Evolutionary conservation across 2,329 filamentous ascomycete species (phyloP).

Genomic region (Acrodontium crateriforme): DNA sequence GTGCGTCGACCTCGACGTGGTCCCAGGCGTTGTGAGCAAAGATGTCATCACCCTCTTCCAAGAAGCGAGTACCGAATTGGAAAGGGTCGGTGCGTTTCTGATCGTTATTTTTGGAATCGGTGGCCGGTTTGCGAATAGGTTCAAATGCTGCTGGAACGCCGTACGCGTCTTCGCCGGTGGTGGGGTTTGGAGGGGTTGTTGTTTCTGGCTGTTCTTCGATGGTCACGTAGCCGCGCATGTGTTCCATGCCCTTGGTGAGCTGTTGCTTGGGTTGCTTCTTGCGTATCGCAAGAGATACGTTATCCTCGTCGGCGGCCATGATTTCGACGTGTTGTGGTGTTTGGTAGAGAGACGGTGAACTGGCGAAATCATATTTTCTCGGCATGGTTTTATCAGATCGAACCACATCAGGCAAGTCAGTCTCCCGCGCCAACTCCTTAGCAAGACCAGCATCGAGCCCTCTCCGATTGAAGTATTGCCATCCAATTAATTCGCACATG

Average conservation of each 20-base stretch:
- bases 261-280: conserved; percentile 26
- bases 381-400: no score
- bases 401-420: no score
- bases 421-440: no score
- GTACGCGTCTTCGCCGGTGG: conserved; percentile 30
- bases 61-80: conserved; percentile 80
- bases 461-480: no score
- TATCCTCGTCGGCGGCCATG: conserved; percentile 8
- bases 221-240: conserved; percentile 37
- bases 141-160: conserved; percentile 35
- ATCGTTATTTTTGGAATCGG: conserved; percentile 57
- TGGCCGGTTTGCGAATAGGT: conserved; percentile 30
- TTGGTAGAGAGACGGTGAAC: no score
- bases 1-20: conserved; percentile 83
- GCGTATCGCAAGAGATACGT: conserved; percentile 7
- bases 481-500: no score
- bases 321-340: no score
- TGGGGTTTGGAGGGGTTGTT: conserved; percentile 15
- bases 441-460: no score
- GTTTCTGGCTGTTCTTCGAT: conserved; percentile 18
- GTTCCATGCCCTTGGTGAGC: conserved; percentile 38
- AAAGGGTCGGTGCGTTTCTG: conserved; percentile 85
- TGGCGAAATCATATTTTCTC: no score
- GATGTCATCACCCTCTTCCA: conserved; percentile 74
- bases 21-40: conserved; percentile 99